Percentiles rank a stretch among this genome's conserved stretches.
These are phyloP conservation scores for Ganoderma lucidum DNA, from an alignment of 1,284 basidiomycete genomes.

Conservation along the genomic window DNA sequence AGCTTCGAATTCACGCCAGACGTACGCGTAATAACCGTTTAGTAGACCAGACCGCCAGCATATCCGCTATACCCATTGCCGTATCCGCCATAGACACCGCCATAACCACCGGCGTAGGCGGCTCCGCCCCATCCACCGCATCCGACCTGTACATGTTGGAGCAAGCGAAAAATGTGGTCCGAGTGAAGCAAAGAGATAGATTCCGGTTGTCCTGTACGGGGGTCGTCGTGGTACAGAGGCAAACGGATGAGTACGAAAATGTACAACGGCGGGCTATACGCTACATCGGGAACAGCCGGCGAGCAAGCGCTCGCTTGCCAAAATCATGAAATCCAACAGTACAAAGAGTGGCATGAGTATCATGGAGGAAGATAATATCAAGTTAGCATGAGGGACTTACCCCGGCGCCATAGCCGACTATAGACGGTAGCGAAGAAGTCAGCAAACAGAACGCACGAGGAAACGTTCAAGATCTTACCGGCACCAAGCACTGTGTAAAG, in stretches of 20 bases:
- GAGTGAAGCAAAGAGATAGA: too few species aligned
- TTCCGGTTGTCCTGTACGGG: too few species aligned
- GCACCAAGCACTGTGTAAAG: slow-evolving; percentile 3
- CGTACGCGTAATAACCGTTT: neutral
- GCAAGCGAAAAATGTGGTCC: too few species aligned
- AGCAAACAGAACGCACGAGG: neutral
- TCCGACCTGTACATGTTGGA: slow-evolving; percentile 2
- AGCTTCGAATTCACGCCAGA: neutral
- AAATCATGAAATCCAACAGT: too few species aligned
- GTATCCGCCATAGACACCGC: slow-evolving; percentile 2
- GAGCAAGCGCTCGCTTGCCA: too few species aligned
- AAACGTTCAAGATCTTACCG: neutral
- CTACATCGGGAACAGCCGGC: too few species aligned
- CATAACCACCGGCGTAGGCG: neutral
- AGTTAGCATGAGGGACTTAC: neutral
- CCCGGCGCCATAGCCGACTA: neutral
- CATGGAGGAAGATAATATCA: neutral
- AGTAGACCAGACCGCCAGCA: slow-evolving; percentile 4
- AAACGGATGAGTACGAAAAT: too few species aligned
- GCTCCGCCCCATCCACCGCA: slow-evolving; percentile 9
- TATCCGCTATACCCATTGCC: neutral
- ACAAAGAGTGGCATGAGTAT: neutral
- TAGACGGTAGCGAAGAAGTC: neutral
- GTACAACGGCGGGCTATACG: too few species aligned
- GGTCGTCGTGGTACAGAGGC: too few species aligned